Evolutionary conservation across 2,329 filamentous ascomycete species (phyloP), one percentile per base, ranked within the genome.

Genomic region (Trichoderma polysporum): DNA sequence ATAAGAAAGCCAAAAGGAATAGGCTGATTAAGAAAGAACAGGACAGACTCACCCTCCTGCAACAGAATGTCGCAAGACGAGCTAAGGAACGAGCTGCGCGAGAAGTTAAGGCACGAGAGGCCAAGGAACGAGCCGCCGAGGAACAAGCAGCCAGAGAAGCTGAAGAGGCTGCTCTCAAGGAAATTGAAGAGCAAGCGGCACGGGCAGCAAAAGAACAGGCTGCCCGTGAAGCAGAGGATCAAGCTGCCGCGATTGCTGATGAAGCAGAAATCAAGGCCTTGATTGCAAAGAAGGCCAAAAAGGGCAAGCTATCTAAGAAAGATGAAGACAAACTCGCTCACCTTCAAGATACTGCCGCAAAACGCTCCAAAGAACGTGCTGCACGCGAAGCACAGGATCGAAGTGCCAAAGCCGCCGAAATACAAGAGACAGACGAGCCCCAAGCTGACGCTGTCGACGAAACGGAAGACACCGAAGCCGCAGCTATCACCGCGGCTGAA

Each of bases 261-360:
- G 78, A 81, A 67, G 73, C 75, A 12, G 79, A 83, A 66, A 74
- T 83, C 13, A 78, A 74, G 15, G 72, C 74, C 4, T 74, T 84
- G 4, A 81, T 80, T 50, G 77, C 78, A 27, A 86, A 85, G 72
- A 85, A 84, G 70, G 78, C 78, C 1, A 83, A 82, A 70, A 86
- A 83, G 73, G 76, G 77, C 64, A 84, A 78, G 68, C 71, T 83
- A 13, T 74, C 72, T 2, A 84, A 80, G 69, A 83, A 78, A 66
- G 82, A 83, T 35, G 75, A 83, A 58, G 81, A 84, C 67, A 83
- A 80, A 67, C 76, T 80, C 29, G 76, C 79, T 37, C 70, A 71
- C 8, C 71, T 83, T 7, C 77, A 74, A 10, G 75, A 76, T 41
- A 79, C 75, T 35, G 74, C 76, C 29, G 73, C 72, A 31, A 73